Percentiles rank a stretch among this genome's conserved stretches.
Evolutionary conservation across 2,329 filamentous ascomycete species (phyloP).

Genomic region (Chaetomiaceae sp.): DNA sequence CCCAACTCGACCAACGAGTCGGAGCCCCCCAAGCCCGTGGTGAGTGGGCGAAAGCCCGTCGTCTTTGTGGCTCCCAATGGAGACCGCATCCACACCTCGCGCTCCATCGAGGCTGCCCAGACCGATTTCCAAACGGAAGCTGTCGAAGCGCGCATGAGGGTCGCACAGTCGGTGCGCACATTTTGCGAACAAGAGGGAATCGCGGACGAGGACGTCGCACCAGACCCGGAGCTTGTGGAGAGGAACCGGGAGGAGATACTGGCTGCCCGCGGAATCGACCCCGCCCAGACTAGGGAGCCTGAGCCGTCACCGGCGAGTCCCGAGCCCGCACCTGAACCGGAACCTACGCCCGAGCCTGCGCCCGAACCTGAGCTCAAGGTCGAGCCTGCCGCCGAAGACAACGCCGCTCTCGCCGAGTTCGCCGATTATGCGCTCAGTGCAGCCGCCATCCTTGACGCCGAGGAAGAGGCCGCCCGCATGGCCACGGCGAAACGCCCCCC

Average conservation of each 20-base stretch:
- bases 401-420: slow-evolving; percentile 13
- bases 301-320: slow-evolving; percentile 5
- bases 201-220: slow-evolving; percentile 19
- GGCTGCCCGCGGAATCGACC: slow-evolving; percentile 18
- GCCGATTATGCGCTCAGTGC: slow-evolving; percentile 17
- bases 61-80: slow-evolving; percentile 20
- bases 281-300: slow-evolving; percentile 5
- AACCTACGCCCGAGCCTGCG: neutral
- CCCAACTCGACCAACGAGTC: slow-evolving; percentile 36
- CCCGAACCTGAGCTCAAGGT: no score
- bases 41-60: slow-evolving; percentile 19
- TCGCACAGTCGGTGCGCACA: slow-evolving; percentile 19
- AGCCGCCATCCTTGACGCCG: slow-evolving; percentile 18
- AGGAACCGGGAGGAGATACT: slow-evolving; percentile 17
- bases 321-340: neutral
- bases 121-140: slow-evolving; percentile 16
- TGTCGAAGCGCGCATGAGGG: slow-evolving; percentile 17
- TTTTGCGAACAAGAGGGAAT: slow-evolving; percentile 26
- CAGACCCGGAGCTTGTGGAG: slow-evolving; percentile 20
- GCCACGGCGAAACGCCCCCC: slow-evolving; percentile 19
- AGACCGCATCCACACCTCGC: slow-evolving; percentile 20
- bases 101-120: slow-evolving; percentile 22
- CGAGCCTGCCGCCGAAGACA: slow-evolving; percentile 5
- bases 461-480: slow-evolving; percentile 20
- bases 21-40: slow-evolving; percentile 17